Evolutionary conservation across 768 basidiomycete genomes (phyloP).

Genomic region (Gymnopilus dilepis): DNA sequence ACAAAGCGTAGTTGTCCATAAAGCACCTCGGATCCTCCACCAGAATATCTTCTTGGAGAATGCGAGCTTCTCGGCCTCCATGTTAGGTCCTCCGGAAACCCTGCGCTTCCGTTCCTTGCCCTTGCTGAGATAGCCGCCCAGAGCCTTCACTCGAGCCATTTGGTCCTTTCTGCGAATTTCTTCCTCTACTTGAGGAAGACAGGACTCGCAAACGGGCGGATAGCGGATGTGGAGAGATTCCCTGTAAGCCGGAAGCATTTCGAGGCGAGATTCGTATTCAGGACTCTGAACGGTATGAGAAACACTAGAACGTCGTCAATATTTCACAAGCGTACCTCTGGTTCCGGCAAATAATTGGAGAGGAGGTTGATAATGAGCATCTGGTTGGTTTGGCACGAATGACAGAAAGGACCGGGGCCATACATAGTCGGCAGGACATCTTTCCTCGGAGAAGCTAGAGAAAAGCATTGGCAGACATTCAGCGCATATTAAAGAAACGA

Average conservation of each 20-base stretch:
- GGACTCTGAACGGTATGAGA: slow-evolving; percentile 57
- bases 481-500: neutral
- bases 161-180: slow-evolving; percentile 79
- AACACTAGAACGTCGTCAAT: slow-evolving; percentile 1
- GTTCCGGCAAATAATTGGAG: slow-evolving; percentile 85
- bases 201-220: slow-evolving; percentile 82
- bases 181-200: slow-evolving; percentile 81
- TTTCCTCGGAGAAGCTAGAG: slow-evolving; percentile 68
- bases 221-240: slow-evolving; percentile 80
- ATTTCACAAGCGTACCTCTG: slow-evolving; percentile 57
- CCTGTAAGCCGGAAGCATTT: slow-evolving; percentile 72
- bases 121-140: slow-evolving; percentile 74
- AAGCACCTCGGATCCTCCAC: slow-evolving; percentile 72
- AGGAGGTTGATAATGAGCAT: slow-evolving; percentile 85
- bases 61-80: slow-evolving; percentile 48
- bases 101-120: slow-evolving; percentile 65
- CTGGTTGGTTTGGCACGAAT: slow-evolving; percentile 92
- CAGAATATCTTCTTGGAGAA: slow-evolving; percentile 49
- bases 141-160: slow-evolving; percentile 79
- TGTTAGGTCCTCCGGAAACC: slow-evolving; percentile 41
- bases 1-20: slow-evolving; percentile 63
- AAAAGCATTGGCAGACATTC: neutral
- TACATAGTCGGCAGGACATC: slow-evolving; percentile 71
- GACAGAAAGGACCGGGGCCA: slow-evolving; percentile 74
- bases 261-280: slow-evolving; percentile 67